phyloP scores from a whole-genome alignment of 352 stramenopile species.

The Blastocystis sp. region DNA sequence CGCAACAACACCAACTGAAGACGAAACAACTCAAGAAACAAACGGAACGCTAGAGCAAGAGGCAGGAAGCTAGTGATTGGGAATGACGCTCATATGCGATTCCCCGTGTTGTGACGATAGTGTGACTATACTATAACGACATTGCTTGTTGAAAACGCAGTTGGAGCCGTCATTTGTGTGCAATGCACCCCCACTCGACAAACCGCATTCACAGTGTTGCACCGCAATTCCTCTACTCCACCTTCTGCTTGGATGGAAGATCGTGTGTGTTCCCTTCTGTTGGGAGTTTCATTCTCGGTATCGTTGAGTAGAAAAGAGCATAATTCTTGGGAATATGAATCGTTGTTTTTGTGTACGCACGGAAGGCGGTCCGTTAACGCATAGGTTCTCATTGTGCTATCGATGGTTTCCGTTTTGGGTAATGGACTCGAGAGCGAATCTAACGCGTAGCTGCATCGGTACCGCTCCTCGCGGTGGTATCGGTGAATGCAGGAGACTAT shows the following conservation, averaged over 20 bases:
- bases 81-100: no score
- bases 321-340: background rate
- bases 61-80: no score
- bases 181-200: no score
- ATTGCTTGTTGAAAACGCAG: background rate
- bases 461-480: constrained; percentile 36
- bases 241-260: no score
- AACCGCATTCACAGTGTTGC: no score
- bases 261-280: no score
- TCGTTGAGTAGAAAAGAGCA: background rate
- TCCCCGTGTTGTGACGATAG: no score
- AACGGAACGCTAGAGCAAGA: no score
- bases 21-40: no score
- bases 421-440: background rate
- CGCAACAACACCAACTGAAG: no score
- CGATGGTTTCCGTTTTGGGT: constrained; percentile 71
- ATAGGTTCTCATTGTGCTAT: constrained; percentile 61
- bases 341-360: background rate
- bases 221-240: no score
- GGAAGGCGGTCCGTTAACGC: background rate
- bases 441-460: constrained; percentile 29
- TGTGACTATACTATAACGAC: background rate
- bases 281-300: background rate
- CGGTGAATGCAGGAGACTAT: constrained; percentile 43
- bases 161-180: no score